Evolutionary conservation across 2,329 filamentous ascomycete genomes (phyloP).

Genomic region (Onygenales sp.): DNA sequence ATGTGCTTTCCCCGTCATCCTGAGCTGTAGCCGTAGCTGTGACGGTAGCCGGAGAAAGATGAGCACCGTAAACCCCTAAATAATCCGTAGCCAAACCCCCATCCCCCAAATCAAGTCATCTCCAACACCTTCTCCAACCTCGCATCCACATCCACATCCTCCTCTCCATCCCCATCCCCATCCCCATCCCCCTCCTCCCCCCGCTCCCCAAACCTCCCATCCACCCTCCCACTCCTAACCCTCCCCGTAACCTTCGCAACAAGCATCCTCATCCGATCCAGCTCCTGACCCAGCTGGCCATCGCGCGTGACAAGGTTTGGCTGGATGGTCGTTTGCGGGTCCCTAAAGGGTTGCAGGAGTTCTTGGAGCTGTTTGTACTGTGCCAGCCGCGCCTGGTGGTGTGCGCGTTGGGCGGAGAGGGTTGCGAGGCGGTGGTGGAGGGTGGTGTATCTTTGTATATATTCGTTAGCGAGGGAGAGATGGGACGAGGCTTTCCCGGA

Average conservation of each 20-base stretch:
- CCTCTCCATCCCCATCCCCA: constrained; percentile 10
- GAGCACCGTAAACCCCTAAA: not conserved
- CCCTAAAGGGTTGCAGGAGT: constrained; percentile 41
- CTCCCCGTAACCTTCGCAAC: constrained; percentile 33
- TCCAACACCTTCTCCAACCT: constrained; percentile 23
- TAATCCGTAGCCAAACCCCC: not conserved
- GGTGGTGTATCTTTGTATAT: constrained; percentile 24
- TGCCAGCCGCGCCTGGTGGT: constrained; percentile 36
- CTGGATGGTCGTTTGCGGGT: constrained; percentile 43
- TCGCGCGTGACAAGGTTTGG: constrained; percentile 46
- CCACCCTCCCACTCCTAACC: constrained; percentile 15
- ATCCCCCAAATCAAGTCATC: constrained; percentile 20
- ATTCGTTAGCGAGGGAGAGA: not conserved
- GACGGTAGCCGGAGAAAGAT: not conserved
- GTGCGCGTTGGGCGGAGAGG: constrained; percentile 37
- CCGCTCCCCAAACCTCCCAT: constrained; percentile 7
- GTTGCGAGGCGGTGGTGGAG: constrained; percentile 35
- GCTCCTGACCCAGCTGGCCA: constrained; percentile 39
- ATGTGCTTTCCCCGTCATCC: too few species aligned
- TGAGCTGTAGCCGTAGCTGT: too few species aligned
- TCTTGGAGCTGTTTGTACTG: constrained; percentile 37
- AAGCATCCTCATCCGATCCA: constrained; percentile 41
- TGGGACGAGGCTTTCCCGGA: not conserved
- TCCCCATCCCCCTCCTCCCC: constrained; percentile 16
- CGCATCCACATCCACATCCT: constrained; percentile 1